Conservation (phyloP, 345 rosid species). For the Streptanthus diversifolius region DNA sequence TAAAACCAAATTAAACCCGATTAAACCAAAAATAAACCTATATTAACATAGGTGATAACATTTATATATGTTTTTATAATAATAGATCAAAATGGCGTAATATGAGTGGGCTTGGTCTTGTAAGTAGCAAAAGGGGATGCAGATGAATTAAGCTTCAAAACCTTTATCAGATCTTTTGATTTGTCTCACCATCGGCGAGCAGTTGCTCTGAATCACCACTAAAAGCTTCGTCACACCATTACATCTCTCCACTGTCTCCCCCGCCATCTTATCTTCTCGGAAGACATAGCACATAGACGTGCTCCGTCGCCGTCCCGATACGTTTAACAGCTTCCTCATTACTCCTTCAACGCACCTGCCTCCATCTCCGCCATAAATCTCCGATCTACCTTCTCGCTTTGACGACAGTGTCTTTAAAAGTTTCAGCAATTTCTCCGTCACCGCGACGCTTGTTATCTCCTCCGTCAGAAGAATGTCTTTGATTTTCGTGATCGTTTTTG, state of each 20-base stretch:
- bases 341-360: constrained; percentile 55
- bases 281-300: constrained; percentile 62
- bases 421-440: constrained; percentile 65
- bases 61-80: not conserved
- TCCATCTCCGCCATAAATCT: constrained; percentile 38
- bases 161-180: constrained; percentile 70
- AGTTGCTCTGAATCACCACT: constrained; percentile 82
- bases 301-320: constrained; percentile 74
- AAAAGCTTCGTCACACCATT: constrained; percentile 71
- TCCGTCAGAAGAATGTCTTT: constrained; percentile 40
- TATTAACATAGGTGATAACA: not conserved
- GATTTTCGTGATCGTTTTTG: constrained; percentile 39
- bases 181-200: constrained; percentile 62
- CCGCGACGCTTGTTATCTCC: constrained; percentile 32
- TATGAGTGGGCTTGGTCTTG: constrained; percentile 84
- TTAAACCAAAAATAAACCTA: no score
- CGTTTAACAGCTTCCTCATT: constrained; percentile 63
- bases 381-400: constrained; percentile 61
- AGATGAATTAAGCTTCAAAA: constrained; percentile 47
- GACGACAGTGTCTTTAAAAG: constrained; percentile 56
- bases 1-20: no score
- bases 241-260: constrained; percentile 56
- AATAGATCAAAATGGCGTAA: constrained; percentile 70
- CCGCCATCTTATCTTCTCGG: constrained; percentile 43
- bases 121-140: constrained; percentile 58